phyloP scores from a whole-genome alignment of 2,329 filamentous ascomycete genomes.

The Aspergillus ochraceus region DNA sequence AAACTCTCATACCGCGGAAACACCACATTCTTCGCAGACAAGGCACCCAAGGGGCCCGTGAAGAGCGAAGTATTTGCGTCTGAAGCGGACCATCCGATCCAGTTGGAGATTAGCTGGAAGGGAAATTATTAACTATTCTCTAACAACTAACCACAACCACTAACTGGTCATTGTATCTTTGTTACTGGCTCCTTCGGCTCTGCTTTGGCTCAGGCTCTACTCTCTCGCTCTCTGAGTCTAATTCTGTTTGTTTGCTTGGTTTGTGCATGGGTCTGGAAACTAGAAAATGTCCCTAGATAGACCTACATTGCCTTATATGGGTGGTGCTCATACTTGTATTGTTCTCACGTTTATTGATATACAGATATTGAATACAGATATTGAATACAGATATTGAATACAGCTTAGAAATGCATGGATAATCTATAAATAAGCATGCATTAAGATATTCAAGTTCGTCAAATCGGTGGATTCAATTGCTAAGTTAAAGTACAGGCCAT shows the following conservation, averaged over 20 bases:
- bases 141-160: background rate
- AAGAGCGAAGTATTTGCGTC: slow-evolving; percentile 38
- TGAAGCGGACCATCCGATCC: slow-evolving; percentile 31
- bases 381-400: background rate
- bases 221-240: no score
- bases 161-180: no score
- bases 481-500: slow-evolving; percentile 13
- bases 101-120: slow-evolving; percentile 36
- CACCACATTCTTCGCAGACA: slow-evolving; percentile 40
- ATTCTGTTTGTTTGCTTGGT: background rate
- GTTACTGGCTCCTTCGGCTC: no score
- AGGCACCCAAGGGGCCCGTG: slow-evolving; percentile 34
- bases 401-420: background rate
- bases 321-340: background rate
- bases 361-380: background rate
- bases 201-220: no score
- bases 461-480: slow-evolving; percentile 13
- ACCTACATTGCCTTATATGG: background rate
- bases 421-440: background rate
- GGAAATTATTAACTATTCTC: slow-evolving; percentile 8
- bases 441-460: background rate
- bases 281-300: background rate
- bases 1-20: slow-evolving; percentile 35
- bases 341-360: background rate
- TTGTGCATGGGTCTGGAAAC: background rate